Conservation (phyloP, 2,329 filamentous ascomycete genomes). For the Daldinia sp. region DNA sequence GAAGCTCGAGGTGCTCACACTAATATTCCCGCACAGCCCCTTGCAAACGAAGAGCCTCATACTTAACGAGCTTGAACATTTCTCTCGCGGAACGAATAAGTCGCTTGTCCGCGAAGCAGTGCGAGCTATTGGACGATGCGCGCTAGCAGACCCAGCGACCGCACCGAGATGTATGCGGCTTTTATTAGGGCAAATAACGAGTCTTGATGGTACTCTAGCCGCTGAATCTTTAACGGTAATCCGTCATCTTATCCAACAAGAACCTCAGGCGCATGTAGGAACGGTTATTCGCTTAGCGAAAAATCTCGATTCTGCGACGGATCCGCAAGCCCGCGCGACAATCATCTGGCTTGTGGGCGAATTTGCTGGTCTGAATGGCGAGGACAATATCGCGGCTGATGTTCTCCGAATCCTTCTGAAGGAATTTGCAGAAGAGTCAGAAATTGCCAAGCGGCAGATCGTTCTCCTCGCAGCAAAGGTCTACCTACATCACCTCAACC, state of each 20-base stretch:
- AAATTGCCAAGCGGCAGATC: constrained; percentile 90
- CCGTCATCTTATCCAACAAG: constrained; percentile 92
- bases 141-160: constrained; percentile 78
- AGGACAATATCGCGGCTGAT: constrained; percentile 92
- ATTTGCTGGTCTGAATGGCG: constrained; percentile 82
- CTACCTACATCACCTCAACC: constrained; percentile 88
- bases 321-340: constrained; percentile 88
- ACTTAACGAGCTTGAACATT: constrained; percentile 93
- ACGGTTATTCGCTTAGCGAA: constrained; percentile 92
- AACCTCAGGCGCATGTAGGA: constrained; percentile 81
- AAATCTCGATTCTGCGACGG: constrained; percentile 88
- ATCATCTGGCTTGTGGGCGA: constrained; percentile 99
- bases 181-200: constrained; percentile 87
- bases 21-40: constrained; percentile 88
- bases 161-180: constrained; percentile 84
- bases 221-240: constrained; percentile 96
- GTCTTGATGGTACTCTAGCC: constrained; percentile 86
- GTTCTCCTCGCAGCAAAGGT: constrained; percentile 95
- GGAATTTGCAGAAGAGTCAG: constrained; percentile 84
- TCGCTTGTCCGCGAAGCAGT: constrained; percentile 89
- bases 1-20: constrained; percentile 89
- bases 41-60: constrained; percentile 85
- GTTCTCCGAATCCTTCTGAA: constrained; percentile 89
- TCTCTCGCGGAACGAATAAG: constrained; percentile 79
- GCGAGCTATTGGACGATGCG: constrained; percentile 91